phyloP scores from a whole-genome alignment of 2,329 filamentous ascomycete species.

The Xylaria sp. region DNA sequence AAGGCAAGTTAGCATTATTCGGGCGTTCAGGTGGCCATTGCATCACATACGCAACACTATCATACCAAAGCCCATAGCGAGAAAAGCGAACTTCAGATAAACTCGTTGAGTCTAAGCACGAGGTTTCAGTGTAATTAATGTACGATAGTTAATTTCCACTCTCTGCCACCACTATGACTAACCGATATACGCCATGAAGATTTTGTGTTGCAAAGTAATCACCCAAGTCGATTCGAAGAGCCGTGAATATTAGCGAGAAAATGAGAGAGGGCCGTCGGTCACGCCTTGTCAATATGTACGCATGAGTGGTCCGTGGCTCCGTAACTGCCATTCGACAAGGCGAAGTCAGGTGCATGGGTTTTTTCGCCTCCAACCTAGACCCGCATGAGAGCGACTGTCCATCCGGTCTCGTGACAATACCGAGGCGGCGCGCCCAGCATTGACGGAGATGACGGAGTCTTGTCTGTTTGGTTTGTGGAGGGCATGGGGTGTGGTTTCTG shows the following conservation, averaged over 20 bases:
- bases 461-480: background rate
- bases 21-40: constrained; percentile 38
- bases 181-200: no score
- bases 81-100: constrained; percentile 2
- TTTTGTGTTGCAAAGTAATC: background rate
- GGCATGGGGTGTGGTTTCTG: background rate
- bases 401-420: background rate
- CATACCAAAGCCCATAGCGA: constrained; percentile 6
- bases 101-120: constrained; percentile 8
- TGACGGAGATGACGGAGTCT: background rate
- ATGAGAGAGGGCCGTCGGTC: background rate
- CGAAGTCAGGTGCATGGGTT: background rate
- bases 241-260: background rate
- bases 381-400: background rate
- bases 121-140: constrained; percentile 15
- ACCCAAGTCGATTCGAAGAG: background rate
- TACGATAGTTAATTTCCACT: constrained; percentile 28
- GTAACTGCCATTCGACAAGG: no score
- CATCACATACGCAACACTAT: constrained; percentile 23
- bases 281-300: background rate
- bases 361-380: background rate
- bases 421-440: background rate
- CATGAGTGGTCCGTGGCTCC: background rate
- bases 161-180: constrained; percentile 17
- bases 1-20: constrained; percentile 29